Percentiles rank a stretch among this genome's conserved stretches.
phyloP scores from a whole-genome alignment of 192 early-diverging fungal genomes.

The Coemansia sp. region DNA sequence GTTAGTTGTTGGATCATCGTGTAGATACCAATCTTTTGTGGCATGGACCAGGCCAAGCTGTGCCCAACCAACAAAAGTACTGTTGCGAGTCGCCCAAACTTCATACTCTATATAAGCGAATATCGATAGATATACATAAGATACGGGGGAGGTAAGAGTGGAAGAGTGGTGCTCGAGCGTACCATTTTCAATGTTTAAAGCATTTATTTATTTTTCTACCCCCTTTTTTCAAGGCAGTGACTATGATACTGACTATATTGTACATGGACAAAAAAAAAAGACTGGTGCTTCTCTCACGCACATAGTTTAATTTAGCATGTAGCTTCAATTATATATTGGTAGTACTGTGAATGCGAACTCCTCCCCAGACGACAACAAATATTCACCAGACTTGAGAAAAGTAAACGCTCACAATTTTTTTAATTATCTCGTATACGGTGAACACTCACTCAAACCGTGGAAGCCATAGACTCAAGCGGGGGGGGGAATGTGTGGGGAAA shows the following conservation, averaged over 20 bases:
- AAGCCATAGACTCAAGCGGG: background rate
- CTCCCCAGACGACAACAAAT: background rate
- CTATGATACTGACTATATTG: too few species aligned
- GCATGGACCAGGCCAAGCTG: constrained; percentile 24
- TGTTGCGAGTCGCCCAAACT: background rate
- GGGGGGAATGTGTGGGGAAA: background rate
- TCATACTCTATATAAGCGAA: background rate
- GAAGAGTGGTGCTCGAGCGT: background rate
- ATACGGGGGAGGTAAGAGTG: background rate
- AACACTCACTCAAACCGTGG: background rate
- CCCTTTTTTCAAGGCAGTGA: too few species aligned
- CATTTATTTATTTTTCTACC: background rate
- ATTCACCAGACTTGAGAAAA: background rate
- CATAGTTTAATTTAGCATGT: background rate
- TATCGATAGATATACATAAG: background rate
- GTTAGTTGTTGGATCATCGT: constrained; percentile 36
- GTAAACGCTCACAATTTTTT: background rate
- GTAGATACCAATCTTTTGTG: constrained; percentile 42
- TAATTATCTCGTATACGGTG: background rate
- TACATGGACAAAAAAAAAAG: background rate
- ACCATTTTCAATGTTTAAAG: background rate
- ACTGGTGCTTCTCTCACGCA: background rate
- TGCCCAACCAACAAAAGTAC: constrained; percentile 13
- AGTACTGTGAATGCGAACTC: background rate
- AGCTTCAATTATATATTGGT: background rate